These are phyloP conservation scores for Trebouxiophyceae sp. DNA, from an alignment of 163 green algal genomes.

Conservation along the genomic window DNA sequence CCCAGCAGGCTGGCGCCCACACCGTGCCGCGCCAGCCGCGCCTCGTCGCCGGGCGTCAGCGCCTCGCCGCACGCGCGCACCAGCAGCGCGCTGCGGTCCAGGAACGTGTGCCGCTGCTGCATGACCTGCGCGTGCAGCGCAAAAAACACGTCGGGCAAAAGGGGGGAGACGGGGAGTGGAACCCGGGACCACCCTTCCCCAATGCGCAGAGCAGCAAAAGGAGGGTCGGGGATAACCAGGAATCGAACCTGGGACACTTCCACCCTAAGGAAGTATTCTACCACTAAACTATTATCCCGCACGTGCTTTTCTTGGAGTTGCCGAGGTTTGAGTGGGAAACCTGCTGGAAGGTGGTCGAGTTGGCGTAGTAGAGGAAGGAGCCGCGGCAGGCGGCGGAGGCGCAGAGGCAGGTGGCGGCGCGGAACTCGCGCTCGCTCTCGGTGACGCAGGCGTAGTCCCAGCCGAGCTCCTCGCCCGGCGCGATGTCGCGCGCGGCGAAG, in stretches of 20 bases:
- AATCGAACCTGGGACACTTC: not conserved
- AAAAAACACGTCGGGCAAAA: no score
- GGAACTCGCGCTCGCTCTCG: constrained; percentile 80
- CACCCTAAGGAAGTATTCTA: no score
- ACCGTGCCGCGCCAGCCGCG: constrained; percentile 31
- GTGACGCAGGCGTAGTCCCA: constrained; percentile 87
- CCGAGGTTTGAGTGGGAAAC: constrained; percentile 6
- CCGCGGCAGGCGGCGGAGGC: constrained; percentile 58
- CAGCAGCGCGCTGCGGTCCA: constrained; percentile 75
- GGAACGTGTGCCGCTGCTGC: constrained; percentile 66
- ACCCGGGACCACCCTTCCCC: no score
- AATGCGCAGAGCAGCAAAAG: no score
- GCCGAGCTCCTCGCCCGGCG: constrained; percentile 70
- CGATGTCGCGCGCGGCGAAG: constrained; percentile 58
- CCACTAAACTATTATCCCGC: no score
- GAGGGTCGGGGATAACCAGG: no score
- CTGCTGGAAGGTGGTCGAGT: constrained; percentile 63
- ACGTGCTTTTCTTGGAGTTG: not conserved
- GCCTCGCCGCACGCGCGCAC: constrained; percentile 47
- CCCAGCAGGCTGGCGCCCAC: constrained; percentile 17
- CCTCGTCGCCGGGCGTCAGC: constrained; percentile 47
- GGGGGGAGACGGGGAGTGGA: no score
- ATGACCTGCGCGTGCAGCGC: constrained; percentile 78
- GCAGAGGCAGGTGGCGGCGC: constrained; percentile 81
- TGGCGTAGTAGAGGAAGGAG: constrained; percentile 80